Percentiles rank a stretch among this genome's conserved stretches.
These are phyloP conservation scores for Polyporus arcularius DNA, from an alignment of 768 basidiomycete genomes.

Conservation along the genomic window DNA sequence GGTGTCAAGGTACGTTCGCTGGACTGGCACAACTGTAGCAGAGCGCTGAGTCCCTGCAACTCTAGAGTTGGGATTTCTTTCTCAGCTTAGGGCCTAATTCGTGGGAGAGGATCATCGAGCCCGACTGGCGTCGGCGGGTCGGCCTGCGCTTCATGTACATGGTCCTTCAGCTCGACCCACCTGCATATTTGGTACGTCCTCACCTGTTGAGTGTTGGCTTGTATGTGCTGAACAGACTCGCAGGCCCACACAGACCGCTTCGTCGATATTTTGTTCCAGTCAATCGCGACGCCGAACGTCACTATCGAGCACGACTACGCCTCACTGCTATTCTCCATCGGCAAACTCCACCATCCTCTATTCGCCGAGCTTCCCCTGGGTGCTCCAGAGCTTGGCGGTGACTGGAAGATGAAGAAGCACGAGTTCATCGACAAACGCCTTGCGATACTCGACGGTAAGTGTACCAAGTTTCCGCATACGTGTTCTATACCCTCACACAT, in stretches of 20 bases:
- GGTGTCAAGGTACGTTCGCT: slow-evolving; percentile 37
- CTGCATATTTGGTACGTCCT: slow-evolving; percentile 54
- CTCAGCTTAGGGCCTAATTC: slow-evolving; percentile 53
- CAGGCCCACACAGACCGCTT: slow-evolving; percentile 53
- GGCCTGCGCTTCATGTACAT: slow-evolving; percentile 62
- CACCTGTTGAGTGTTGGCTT: not conserved
- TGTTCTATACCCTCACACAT: too few relatives aligned
- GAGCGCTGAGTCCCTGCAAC: not conserved
- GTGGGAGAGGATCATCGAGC: slow-evolving; percentile 55
- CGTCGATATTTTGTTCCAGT: slow-evolving; percentile 53
- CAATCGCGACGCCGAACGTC: slow-evolving; percentile 47
- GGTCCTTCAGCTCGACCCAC: slow-evolving; percentile 59
- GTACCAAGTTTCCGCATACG: too few relatives aligned
- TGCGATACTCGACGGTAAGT: slow-evolving; percentile 41
- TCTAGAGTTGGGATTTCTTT: slow-evolving; percentile 64
- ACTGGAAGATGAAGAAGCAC: slow-evolving; percentile 25
- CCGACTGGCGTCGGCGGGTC: slow-evolving; percentile 54
- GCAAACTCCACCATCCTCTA: slow-evolving; percentile 54
- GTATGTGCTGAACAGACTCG: not conserved
- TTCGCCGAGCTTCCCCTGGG: slow-evolving; percentile 38
- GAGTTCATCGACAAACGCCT: slow-evolving; percentile 36
- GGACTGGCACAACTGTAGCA: too few relatives aligned
- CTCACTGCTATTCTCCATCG: slow-evolving; percentile 57
- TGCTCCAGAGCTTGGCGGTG: slow-evolving; percentile 4
- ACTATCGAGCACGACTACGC: slow-evolving; percentile 63